Evolutionary conservation across 169 alveolate species (phyloP).

Genomic region (Eimeria falciformis): DNA sequence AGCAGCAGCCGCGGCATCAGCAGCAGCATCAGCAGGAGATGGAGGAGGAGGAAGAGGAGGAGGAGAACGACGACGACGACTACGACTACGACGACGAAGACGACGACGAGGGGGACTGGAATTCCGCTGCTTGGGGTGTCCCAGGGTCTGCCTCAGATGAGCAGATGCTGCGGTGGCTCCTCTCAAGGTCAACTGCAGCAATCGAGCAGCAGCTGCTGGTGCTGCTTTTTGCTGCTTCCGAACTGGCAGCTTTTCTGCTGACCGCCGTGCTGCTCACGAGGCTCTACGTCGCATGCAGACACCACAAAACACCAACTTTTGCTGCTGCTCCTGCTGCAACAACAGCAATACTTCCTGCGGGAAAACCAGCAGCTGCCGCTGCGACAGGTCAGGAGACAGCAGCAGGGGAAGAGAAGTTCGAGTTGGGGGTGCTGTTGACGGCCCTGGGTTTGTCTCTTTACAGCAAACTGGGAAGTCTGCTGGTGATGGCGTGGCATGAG

Average conservation of each 20-base stretch:
- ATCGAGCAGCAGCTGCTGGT: constrained; percentile 63
- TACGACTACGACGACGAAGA: not conserved
- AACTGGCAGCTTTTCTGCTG: constrained; percentile 14
- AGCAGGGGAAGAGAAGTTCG: constrained; percentile 35
- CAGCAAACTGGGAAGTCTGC: constrained; percentile 42
- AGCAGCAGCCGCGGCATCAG: constrained; percentile 31
- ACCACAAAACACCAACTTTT: not conserved
- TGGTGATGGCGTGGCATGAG: constrained; percentile 59
- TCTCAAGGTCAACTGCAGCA: constrained; percentile 18
- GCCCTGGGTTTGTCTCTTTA: constrained; percentile 58
- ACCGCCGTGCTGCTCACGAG: constrained; percentile 49
- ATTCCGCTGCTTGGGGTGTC: no score
- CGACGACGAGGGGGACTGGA: no score
- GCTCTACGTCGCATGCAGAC: constrained; percentile 37
- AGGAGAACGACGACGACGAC: not conserved
- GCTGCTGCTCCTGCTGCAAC: constrained; percentile 25
- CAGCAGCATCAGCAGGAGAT: not conserved
- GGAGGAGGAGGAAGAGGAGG: not conserved
- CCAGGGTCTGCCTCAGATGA: not conserved
- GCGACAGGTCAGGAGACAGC: not conserved
- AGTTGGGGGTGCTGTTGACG: constrained; percentile 42
- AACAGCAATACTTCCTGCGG: not conserved
- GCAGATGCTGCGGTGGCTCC: constrained; percentile 46
- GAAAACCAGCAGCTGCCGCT: not conserved
- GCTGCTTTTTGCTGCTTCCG: constrained; percentile 14